Evolutionary conservation across 345 rosid species (phyloP).

Genomic region (Hypericum perforatum): DNA sequence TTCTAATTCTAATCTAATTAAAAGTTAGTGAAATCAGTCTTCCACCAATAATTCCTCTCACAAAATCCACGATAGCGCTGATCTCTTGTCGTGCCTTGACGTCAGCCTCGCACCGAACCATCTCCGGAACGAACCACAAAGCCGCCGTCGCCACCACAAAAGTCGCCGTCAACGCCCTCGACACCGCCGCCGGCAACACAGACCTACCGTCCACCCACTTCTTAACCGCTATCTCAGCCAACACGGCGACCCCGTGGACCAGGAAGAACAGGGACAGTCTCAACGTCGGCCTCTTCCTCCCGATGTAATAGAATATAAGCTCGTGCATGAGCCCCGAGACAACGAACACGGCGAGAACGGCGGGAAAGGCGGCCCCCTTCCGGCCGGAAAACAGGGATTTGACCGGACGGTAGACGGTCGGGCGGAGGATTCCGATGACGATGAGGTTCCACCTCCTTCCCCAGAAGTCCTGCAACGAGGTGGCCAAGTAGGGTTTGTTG

Average conservation of each 20-base stretch:
- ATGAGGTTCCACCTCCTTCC: conserved; percentile 20
- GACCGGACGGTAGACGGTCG: conserved; percentile 13
- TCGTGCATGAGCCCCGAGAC: conserved; percentile 19
- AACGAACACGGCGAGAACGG: conserved; percentile 10
- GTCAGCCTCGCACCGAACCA: background rate
- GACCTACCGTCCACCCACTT: background rate
- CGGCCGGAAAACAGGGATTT: background rate
- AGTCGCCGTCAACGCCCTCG: background rate
- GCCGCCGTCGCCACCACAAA: background rate
- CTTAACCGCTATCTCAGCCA: conserved; percentile 3
- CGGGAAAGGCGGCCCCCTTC: conserved; percentile 7
- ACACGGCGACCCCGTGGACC: conserved; percentile 12
- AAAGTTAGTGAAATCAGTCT: too few species aligned
- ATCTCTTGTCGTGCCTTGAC: background rate
- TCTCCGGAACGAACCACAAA: background rate
- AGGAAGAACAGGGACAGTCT: conserved; percentile 9
- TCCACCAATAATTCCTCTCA: background rate
- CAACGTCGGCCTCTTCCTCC: conserved; percentile 11
- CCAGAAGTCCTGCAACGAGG: conserved; percentile 20
- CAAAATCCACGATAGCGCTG: background rate
- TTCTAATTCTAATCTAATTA: too few species aligned
- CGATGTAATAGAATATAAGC: conserved; percentile 13
- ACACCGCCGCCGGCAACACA: background rate
- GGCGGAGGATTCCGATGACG: conserved; percentile 14
- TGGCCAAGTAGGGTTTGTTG: conserved; percentile 8